These are phyloP conservation scores for Russula brevipes DNA, from an alignment of 768 basidiomycete species.

Conservation along the genomic window DNA sequence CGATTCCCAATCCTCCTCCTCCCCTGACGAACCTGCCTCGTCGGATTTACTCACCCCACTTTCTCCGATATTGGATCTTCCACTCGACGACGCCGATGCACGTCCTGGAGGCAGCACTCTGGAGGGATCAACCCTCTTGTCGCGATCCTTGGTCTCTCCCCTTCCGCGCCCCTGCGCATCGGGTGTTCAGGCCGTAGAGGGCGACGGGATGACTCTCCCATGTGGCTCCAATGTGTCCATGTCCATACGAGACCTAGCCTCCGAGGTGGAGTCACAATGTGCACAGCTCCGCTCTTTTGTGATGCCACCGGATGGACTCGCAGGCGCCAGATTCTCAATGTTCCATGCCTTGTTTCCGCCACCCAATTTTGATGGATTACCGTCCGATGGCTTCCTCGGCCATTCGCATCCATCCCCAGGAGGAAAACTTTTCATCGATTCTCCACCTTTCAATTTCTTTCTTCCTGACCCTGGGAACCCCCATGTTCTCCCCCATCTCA, in stretches of 20 bases:
- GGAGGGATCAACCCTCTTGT: slow-evolving; percentile 17
- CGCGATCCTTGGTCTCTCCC: slow-evolving; percentile 17
- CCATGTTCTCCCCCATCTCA: slow-evolving; percentile 2
- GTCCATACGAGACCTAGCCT: slow-evolving; percentile 6
- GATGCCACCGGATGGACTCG: not conserved
- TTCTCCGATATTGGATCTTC: slow-evolving; percentile 16
- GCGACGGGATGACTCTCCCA: slow-evolving; percentile 9
- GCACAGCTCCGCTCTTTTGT: slow-evolving; percentile 8
- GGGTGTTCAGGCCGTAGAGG: slow-evolving; percentile 9
- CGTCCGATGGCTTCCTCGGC: not conserved
- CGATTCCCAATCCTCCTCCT: slow-evolving; percentile 10
- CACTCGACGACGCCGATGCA: slow-evolving; percentile 8
- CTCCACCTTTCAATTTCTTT: not conserved
- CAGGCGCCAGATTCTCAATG: slow-evolving; percentile 11
- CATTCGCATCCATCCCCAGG: not conserved
- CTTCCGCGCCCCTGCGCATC: not conserved
- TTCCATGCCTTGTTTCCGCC: slow-evolving; percentile 9
- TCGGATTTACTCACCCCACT: slow-evolving; percentile 19
- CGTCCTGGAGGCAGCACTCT: slow-evolving; percentile 6
- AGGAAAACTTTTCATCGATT: slow-evolving; percentile 10
- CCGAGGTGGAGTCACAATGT: slow-evolving; percentile 6
- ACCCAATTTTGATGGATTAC: not conserved
- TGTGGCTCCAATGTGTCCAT: not conserved
- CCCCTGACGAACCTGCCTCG: slow-evolving; percentile 8
- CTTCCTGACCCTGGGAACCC: not conserved